These are phyloP conservation scores for Myxozyma lipomycoides DNA, from an alignment of 805 yeast species.

Conservation along the genomic window DNA sequence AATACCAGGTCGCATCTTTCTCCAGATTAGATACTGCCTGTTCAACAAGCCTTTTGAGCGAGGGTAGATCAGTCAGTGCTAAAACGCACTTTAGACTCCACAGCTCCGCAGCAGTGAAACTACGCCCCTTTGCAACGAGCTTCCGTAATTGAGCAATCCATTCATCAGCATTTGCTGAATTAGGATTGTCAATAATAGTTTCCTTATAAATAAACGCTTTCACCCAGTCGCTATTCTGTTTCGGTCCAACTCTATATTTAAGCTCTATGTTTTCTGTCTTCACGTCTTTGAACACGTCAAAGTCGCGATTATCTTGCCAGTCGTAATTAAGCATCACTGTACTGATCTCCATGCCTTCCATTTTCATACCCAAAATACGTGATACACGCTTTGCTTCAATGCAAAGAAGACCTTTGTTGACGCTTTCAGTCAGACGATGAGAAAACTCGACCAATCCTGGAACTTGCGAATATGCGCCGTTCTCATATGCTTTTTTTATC, in stretches of 20 bases:
- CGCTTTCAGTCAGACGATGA: conserved; percentile 48
- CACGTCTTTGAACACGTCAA: conserved; percentile 46
- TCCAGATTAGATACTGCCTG: not conserved
- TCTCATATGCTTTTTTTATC: conserved; percentile 52
- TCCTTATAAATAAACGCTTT: conserved; percentile 42
- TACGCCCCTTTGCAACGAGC: not conserved
- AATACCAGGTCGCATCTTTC: conserved; percentile 11
- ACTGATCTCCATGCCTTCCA: conserved; percentile 23
- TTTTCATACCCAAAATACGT: conserved; percentile 35
- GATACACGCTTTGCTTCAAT: conserved; percentile 35
- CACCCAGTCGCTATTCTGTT: conserved; percentile 36
- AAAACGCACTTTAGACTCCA: conserved; percentile 36
- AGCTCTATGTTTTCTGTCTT: conserved; percentile 32
- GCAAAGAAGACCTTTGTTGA: conserved; percentile 41
- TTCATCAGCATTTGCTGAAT: conserved; percentile 31
- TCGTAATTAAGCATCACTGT: conserved; percentile 9
- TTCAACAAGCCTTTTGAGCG: conserved; percentile 4
- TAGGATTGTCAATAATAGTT: conserved; percentile 39
- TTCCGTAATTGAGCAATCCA: conserved; percentile 24
- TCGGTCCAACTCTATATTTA: conserved; percentile 32
- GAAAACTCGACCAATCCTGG: conserved; percentile 63
- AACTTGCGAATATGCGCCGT: conserved; percentile 60
- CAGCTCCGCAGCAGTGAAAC: conserved; percentile 40
- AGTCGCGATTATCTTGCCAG: conserved; percentile 58
- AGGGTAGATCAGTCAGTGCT: conserved; percentile 14